Percentiles rank a stretch among this genome's conserved stretches.
Evolutionary conservation across 441 rosid genomes (phyloP).

Genomic region (Sinapis alba): DNA sequence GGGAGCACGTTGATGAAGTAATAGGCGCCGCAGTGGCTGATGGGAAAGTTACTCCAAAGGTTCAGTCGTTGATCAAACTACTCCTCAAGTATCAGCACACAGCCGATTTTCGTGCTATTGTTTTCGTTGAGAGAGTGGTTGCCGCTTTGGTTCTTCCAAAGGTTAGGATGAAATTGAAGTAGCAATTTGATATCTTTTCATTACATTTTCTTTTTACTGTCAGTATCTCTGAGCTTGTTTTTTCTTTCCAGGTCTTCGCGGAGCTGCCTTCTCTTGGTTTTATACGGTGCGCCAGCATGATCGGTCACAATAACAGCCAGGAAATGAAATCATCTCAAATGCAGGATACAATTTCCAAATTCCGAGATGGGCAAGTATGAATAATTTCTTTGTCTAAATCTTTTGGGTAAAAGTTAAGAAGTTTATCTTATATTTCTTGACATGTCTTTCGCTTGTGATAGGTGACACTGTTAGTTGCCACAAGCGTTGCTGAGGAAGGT

Average conservation of each 20-base stretch:
- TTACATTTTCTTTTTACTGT: slow-evolving; percentile 4
- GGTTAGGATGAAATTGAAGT: slow-evolving; percentile 48
- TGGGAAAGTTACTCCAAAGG: slow-evolving; percentile 99
- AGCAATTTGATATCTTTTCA: neutral
- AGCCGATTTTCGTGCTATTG: slow-evolving; percentile 96
- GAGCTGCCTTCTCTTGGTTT: slow-evolving; percentile 96
- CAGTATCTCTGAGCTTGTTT: neutral
- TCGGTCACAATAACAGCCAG: slow-evolving; percentile 97
- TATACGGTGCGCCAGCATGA: slow-evolving; percentile 89
- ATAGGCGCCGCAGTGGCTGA: slow-evolving; percentile 99
- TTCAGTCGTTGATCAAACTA: slow-evolving; percentile 85
- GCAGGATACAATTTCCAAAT: slow-evolving; percentile 95
- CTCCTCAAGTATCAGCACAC: slow-evolving; percentile 91
- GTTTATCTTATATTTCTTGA: neutral
- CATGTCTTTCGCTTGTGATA: slow-evolving; percentile 32
- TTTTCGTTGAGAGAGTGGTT: slow-evolving; percentile 98
- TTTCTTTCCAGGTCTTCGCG: slow-evolving; percentile 69
- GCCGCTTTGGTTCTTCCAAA: slow-evolving; percentile 99
- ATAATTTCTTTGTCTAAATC: slow-evolving; percentile 1
- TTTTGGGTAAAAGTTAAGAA: neutral
- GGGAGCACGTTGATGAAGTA: slow-evolving; percentile 94
- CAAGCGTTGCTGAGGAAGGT: slow-evolving; percentile 99
- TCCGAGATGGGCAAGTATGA: slow-evolving; percentile 97
- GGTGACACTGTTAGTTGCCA: slow-evolving; percentile 97
- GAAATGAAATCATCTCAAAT: slow-evolving; percentile 95